phyloP scores from a whole-genome alignment of 805 yeast genomes.

The Myxozyma sirexii region DNA sequence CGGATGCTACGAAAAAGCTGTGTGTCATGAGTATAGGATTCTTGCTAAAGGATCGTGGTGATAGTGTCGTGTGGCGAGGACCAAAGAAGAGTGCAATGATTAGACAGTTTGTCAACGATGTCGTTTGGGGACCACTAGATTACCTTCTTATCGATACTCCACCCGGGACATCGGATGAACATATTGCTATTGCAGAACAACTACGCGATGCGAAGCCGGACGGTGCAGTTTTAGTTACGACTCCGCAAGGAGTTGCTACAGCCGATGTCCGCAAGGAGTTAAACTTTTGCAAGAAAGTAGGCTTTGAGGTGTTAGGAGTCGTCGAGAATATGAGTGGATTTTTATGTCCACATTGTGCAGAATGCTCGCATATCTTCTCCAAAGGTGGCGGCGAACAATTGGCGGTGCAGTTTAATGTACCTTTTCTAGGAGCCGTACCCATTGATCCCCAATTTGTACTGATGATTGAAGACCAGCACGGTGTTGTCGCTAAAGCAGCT shows the following conservation, averaged over 20 bases:
- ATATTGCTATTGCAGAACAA: slow-evolving; percentile 94
- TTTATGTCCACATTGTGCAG: slow-evolving; percentile 90
- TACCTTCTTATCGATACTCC: slow-evolving; percentile 93
- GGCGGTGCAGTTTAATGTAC: slow-evolving; percentile 62
- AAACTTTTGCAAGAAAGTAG: slow-evolving; percentile 86
- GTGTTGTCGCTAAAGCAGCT: slow-evolving; percentile 37
- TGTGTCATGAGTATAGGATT: slow-evolving; percentile 88
- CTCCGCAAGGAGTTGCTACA: slow-evolving; percentile 91
- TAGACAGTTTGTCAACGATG: slow-evolving; percentile 87
- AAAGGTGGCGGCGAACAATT: slow-evolving; percentile 86
- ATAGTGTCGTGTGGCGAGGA: slow-evolving; percentile 96
- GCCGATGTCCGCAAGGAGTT: slow-evolving; percentile 95
- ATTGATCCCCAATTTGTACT: slow-evolving; percentile 91
- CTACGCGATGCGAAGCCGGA: slow-evolving; percentile 67
- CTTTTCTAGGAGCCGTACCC: slow-evolving; percentile 85
- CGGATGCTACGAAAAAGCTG: slow-evolving; percentile 49
- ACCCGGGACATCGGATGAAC: slow-evolving; percentile 98
- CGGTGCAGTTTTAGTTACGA: slow-evolving; percentile 93
- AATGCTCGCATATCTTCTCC: slow-evolving; percentile 83
- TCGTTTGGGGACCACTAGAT: slow-evolving; percentile 80
- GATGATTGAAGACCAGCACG: slow-evolving; percentile 69
- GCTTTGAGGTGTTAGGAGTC: slow-evolving; percentile 76
- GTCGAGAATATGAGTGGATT: slow-evolving; percentile 97
- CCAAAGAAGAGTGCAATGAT: slow-evolving; percentile 99
- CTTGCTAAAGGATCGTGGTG: slow-evolving; percentile 77